Conservation (phyloP, 1,284 basidiomycete genomes). For the Pyrrhoderma noxium region DNA sequence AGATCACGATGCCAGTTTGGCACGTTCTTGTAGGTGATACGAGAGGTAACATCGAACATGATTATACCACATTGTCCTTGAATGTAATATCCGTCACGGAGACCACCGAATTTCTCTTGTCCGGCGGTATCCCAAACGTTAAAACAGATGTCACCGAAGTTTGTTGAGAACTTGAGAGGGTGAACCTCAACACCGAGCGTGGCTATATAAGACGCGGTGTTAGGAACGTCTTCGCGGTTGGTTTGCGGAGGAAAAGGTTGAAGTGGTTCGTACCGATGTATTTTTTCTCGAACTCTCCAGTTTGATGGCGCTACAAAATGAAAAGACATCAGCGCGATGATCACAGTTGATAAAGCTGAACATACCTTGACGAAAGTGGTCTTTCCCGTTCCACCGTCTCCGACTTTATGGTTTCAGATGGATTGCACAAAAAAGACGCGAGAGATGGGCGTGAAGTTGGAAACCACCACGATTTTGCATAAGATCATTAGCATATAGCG, state of each 20-base stretch:
- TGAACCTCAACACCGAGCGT: constrained; percentile 99
- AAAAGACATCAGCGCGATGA: constrained; percentile 48
- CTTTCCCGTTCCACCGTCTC: constrained; percentile 98
- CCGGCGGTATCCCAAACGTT: constrained; percentile 99
- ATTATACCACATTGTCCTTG: constrained; percentile 99
- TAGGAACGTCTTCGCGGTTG: too few species aligned
- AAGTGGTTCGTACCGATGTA: constrained; percentile 75
- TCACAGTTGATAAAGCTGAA: constrained; percentile 28
- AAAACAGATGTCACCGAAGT: constrained; percentile 98
- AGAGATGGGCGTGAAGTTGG: not conserved
- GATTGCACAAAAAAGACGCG: constrained; percentile 1
- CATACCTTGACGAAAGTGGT: constrained; percentile 95
- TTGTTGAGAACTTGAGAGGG: constrained; percentile 94
- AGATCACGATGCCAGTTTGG: constrained; percentile 99
- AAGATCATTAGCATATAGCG: constrained; percentile 23
- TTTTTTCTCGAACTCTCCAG: constrained; percentile 99
- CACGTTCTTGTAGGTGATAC: constrained; percentile 99
- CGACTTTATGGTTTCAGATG: constrained; percentile 49
- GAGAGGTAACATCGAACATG: constrained; percentile 99
- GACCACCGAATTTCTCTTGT: constrained; percentile 99
- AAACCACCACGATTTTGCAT: not conserved
- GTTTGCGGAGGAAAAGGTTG: constrained; percentile 15
- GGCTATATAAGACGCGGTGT: constrained; percentile 58
- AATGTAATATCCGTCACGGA: constrained; percentile 97
- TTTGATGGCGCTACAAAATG: constrained; percentile 82